Evolutionary conservation across 192 early-diverging fungal genomes (phyloP).

Genomic region (Spizellomyces sp.): DNA sequence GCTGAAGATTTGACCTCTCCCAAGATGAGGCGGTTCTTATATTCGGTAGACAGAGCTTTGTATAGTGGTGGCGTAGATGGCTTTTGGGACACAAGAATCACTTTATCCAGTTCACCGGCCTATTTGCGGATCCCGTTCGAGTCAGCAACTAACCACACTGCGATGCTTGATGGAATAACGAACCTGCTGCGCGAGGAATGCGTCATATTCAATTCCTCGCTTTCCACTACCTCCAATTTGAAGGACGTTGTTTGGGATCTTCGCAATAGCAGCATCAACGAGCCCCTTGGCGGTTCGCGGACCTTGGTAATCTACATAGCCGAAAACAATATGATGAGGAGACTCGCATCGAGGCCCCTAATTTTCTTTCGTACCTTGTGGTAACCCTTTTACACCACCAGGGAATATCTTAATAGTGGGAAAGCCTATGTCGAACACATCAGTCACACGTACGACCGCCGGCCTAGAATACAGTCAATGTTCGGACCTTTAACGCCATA

Average conservation of each 20-base stretch:
- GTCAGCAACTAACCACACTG: slow-evolving; percentile 7
- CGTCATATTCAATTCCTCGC: slow-evolving; percentile 36
- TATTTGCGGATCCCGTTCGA: background rate
- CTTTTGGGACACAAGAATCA: slow-evolving; percentile 80
- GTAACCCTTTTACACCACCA: slow-evolving; percentile 49
- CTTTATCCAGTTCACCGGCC: slow-evolving; percentile 60
- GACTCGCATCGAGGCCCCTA: too few species aligned
- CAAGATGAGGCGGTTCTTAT: slow-evolving; percentile 67
- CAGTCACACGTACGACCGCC: background rate
- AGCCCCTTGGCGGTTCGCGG: slow-evolving; percentile 72
- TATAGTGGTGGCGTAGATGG: slow-evolving; percentile 75
- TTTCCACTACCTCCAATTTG: slow-evolving; percentile 50
- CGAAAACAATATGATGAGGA: too few species aligned
- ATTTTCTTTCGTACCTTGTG: slow-evolving; percentile 20
- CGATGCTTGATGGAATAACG: slow-evolving; percentile 32
- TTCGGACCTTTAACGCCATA: slow-evolving; percentile 78
- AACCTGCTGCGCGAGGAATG: slow-evolving; percentile 47
- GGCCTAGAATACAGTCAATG: background rate
- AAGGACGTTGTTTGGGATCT: slow-evolving; percentile 55
- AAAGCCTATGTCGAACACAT: slow-evolving; percentile 57
- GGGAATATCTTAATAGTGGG: slow-evolving; percentile 86
- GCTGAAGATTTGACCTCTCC: slow-evolving; percentile 69
- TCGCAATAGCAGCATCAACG: slow-evolving; percentile 61
- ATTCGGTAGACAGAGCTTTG: slow-evolving; percentile 82
- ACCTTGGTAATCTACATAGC: slow-evolving; percentile 67